Evolutionary conservation across 257 asterid species (phyloP).

Genomic region (Solanum appendiculatum): DNA sequence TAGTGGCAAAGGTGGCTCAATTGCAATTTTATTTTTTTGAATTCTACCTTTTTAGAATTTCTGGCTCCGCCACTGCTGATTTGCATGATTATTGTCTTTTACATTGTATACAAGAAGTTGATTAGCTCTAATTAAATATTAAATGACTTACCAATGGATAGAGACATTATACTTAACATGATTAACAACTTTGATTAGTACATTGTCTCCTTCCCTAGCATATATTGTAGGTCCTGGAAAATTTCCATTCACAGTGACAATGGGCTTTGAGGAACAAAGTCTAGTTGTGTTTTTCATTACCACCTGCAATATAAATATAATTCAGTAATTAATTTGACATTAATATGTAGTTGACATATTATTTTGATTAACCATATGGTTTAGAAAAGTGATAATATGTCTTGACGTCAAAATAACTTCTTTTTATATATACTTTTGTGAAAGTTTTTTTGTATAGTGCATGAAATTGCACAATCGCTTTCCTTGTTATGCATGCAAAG

Average conservation of each 20-base stretch:
- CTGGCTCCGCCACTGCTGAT: rapidly evolving
- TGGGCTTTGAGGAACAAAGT: conserved; percentile 57
- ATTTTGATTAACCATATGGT: background rate
- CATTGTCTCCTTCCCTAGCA: conserved; percentile 73
- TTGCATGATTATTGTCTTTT: background rate
- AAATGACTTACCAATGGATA: conserved; percentile 58
- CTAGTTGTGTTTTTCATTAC: conserved; percentile 52
- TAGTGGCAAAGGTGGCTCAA: background rate
- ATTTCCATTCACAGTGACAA: conserved; percentile 64
- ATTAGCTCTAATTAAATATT: background rate
- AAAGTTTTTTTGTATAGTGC: background rate
- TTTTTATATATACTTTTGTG: background rate
- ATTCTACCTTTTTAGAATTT: background rate
- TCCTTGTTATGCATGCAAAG: background rate
- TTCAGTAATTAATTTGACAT: background rate
- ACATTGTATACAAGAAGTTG: background rate
- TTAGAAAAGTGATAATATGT: background rate
- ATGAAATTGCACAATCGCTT: background rate
- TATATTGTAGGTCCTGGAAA: conserved; percentile 87
- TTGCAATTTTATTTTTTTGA: background rate
- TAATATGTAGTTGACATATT: background rate
- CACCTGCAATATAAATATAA: conserved; percentile 34
- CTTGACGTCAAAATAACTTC: background rate
- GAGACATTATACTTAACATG: conserved; percentile 80
- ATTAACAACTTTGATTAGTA: conserved; percentile 64